These are phyloP conservation scores for Crithidia thermophila DNA, from an alignment of 208 protist species.

Conservation along the genomic window DNA sequence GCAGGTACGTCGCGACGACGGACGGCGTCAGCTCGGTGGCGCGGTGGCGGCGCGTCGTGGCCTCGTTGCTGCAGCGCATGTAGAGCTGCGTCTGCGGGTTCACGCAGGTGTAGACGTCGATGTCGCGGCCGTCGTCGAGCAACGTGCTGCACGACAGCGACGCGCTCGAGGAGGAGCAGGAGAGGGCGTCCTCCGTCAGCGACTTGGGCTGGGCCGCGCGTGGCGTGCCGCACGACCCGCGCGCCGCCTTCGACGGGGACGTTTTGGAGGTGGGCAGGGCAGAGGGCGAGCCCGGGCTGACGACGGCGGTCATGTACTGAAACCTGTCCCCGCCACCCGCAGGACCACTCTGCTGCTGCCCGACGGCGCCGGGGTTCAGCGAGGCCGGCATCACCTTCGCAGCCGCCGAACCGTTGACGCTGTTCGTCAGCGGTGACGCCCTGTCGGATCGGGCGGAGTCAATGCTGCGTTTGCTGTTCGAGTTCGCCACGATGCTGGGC, in stretches of 20 bases:
- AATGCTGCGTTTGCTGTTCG: background rate
- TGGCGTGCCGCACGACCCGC: no score
- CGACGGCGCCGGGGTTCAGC: background rate
- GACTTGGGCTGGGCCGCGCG: background rate
- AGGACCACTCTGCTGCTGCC: background rate
- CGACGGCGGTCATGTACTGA: background rate
- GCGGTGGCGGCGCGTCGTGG: slow-evolving; percentile 41
- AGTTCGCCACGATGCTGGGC: background rate
- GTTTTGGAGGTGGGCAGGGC: background rate
- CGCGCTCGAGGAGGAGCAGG: background rate
- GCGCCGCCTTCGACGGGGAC: slow-evolving; percentile 1
- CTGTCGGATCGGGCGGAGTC: background rate
- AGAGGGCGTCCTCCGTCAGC: background rate
- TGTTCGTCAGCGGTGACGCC: background rate
- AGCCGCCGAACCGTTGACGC: background rate
- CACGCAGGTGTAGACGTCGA: slow-evolving; percentile 65
- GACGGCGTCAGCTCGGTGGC: slow-evolving; percentile 49
- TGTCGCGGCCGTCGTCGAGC: slow-evolving; percentile 37
- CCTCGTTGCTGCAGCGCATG: slow-evolving; percentile 54
- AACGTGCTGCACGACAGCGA: slow-evolving; percentile 39
- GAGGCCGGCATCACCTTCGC: background rate
- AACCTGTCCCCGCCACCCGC: background rate
- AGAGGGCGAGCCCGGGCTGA: background rate
- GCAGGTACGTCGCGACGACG: slow-evolving; percentile 23
- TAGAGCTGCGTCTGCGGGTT: slow-evolving; percentile 54